Evolutionary conservation across 352 stramenopile species (phyloP), one percentile per base, ranked within the genome.

Genomic region (Peronospora farinosa): DNA sequence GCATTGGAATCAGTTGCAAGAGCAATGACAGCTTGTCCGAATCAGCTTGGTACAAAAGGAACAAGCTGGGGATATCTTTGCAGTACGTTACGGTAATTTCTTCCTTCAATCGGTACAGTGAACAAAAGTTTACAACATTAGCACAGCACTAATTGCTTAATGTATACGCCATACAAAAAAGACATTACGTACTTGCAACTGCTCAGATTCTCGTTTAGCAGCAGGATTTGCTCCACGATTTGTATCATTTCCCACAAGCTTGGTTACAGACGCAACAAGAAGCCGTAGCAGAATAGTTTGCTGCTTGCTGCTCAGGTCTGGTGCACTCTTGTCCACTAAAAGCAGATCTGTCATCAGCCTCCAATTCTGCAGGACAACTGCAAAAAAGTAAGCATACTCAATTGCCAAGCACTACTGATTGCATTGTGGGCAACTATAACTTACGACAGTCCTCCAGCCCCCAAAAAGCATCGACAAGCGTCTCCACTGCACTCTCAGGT

Each of bases 361-460:
- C 81, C 84, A 95, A 35, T 93, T 69, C 39, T 86, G 73, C 7
- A 95, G 60, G 16, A 92, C 80, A 78, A 89, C 83, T 94, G 42
- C 11, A 68, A n/a, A 43, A 53, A 23, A 60, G 31, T 48, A 11
- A 47, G 39, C 28, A 51, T 33, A 45, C 27, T 15, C 21, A 54
- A 10, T 57, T 5, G 27, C 44, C 23, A 42, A 50, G n/a, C 12
- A 6, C 13, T 51, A 13, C 10, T 44, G n/a, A 60, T 41, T 31
- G 12, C n/a, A 54, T 21, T 3, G 7, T 15, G 10, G 6, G 23
- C 13, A 44, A 13, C 8, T 40, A 37, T 3, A 47, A 80, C 83
- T 40, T 80, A 94, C 81, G 78, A 48, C 84, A 95, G 58, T 92
- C 82, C 38, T 91, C 78, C 16, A 91, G 63, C 19, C 74, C 74